Base-by-base conservation (phyloP, 2,329 filamentous ascomycete species). In the Pseudocercospora eumusae region DNA sequence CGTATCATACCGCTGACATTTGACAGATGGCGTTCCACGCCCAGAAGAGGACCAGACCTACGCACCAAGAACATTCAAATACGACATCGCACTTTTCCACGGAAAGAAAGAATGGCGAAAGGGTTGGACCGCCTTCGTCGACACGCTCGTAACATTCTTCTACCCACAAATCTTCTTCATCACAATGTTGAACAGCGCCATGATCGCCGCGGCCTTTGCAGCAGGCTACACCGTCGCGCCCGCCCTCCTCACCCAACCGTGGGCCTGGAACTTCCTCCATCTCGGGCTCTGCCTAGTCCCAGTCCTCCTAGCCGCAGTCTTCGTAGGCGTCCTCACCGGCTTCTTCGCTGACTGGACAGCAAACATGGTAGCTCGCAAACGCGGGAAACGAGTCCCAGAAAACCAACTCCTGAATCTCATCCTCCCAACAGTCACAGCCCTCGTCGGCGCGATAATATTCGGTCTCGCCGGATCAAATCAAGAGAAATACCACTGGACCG, bases 131-230 rank as follows among this genome's bases (percentile, higher is more conserved):
- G 68, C 70, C 25, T 63, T 74, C 52, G 57, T 71, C 59, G 71
- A 74, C 64, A 74, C 71, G 11, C 44, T 73, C 11, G 64, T 66
- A 36, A 73, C 71, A 5, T 72, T 73, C 56, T 66, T 72, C 58
- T 74, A 71, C 44, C 71, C 71, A 10, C 71, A 72, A 40, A 72
- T 74, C 44, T 65, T 73, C 62, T 74, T 72, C 68, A 69, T 71
- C 62, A 71, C 70, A 9, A 68, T 71, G 64, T 59, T 74, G 21
- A 73, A 73, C 64, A 68, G 65, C 28, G 68, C 66, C 25, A 71
- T 72, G 68, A 72, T 72, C 59, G 69, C 67, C n/a, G 63, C 56
- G 23, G 66, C 69, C 21, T 68, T 70, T 40, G 70, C 71, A 40
- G 66, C 67, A 2, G 62, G 65, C 21, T 71, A 72, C 61, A 70